Conservation (phyloP, 176 grass and related monocot genomes). For the Bothriochloa decipiens region DNA sequence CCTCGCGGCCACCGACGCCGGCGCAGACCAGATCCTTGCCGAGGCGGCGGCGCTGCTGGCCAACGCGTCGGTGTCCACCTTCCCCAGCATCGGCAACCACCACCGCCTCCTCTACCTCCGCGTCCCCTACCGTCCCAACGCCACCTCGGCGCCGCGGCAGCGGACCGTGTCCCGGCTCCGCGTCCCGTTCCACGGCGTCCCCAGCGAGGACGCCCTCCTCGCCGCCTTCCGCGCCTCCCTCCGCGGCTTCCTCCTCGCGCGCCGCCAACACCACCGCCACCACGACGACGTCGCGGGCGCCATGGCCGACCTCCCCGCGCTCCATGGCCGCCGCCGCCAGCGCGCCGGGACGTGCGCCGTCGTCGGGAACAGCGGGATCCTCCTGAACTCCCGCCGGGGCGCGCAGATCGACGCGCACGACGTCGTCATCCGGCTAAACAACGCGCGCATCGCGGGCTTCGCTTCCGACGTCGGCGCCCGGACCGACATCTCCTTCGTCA, state of each 20-base stretch:
- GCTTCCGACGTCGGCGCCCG: conserved; percentile 57
- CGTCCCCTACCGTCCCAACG: neutral
- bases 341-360: conserved; percentile 53
- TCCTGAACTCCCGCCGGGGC: conserved; percentile 43
- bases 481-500: conserved; percentile 65
- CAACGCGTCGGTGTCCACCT: conserved; percentile 42
- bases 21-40: neutral
- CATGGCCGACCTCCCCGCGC: conserved; percentile 19
- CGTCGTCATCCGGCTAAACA: conserved; percentile 85
- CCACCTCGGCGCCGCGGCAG: neutral
- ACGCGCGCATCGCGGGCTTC: conserved; percentile 52
- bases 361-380: conserved; percentile 65
- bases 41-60: conserved; percentile 22
- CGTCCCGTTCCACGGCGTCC: neutral
- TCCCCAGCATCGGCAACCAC: conserved; percentile 51
- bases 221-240: conserved; percentile 34
- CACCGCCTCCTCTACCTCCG: conserved; percentile 56
- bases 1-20: conserved; percentile 22
- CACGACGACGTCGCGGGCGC: neutral
- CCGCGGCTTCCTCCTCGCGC: conserved; percentile 16
- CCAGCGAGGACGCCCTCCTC: conserved; percentile 35
- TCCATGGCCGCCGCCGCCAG: neutral
- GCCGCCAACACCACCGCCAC: neutral
- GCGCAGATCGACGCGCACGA: conserved; percentile 65
- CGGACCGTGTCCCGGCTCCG: conserved; percentile 45